Evolutionary conservation across 1,284 basidiomycete genomes (phyloP).

Genomic region (Fomitopsis palustris): DNA sequence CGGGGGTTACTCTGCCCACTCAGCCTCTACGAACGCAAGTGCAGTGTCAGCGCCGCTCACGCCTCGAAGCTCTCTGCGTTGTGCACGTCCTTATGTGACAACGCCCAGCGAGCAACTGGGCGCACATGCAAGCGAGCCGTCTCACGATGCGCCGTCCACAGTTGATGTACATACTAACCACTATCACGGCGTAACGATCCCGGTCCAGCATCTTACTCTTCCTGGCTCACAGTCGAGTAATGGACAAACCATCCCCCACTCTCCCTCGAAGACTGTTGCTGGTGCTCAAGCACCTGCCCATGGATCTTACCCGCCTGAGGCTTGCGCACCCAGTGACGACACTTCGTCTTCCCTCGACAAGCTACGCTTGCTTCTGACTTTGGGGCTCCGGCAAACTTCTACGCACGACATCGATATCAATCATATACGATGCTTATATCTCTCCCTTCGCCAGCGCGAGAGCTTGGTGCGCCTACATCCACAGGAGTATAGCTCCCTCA

Average conservation of each 20-base stretch:
- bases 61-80: neutral
- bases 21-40: neutral
- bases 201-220: neutral
- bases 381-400: neutral
- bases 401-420: neutral
- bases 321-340: constrained; percentile 5
- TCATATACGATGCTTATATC: constrained; percentile 33
- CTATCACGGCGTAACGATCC: neutral
- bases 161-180: neutral
- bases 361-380: constrained; percentile 27
- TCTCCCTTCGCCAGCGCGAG: constrained; percentile 11
- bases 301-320: neutral
- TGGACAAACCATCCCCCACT: neutral
- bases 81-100: neutral
- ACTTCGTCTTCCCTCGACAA: constrained; percentile 16
- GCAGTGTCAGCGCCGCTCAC: neutral
- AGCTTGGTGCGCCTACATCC: constrained; percentile 23
- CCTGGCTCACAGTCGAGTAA: neutral
- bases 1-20: neutral
- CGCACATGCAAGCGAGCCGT: neutral
- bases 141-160: neutral
- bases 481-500: constrained; percentile 32
- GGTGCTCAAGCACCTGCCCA: neutral
- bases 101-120: neutral
- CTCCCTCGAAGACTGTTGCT: neutral